Conservation (phyloP, 345 rosid species). For the Populus nigra region DNA sequence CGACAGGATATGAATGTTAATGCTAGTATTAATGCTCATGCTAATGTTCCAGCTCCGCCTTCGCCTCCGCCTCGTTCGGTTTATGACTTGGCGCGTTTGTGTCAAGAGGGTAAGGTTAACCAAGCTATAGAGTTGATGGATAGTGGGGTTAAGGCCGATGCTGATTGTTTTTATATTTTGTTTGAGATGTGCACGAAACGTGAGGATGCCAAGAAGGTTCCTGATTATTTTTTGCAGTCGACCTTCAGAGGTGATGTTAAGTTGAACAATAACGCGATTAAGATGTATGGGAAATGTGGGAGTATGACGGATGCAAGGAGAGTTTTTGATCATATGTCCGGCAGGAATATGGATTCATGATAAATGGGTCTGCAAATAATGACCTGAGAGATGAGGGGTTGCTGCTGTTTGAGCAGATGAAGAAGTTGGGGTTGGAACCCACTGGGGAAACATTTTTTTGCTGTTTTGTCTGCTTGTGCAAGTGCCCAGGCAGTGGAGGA, state of each 20-base stretch:
- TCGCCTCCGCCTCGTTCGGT: conserved; percentile 22
- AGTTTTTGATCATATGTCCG: conserved; percentile 72
- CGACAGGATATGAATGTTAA: conserved; percentile 9
- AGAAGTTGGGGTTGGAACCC: conserved; percentile 44
- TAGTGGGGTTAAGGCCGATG: conserved; percentile 58
- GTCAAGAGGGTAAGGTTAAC: conserved; percentile 52
- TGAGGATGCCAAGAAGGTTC: conserved; percentile 74
- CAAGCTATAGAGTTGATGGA: conserved; percentile 65
- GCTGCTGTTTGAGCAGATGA: conserved; percentile 69
- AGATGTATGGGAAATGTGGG: conserved; percentile 56
- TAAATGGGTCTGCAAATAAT: conserved; percentile 55
- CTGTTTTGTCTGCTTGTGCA: conserved; percentile 60
- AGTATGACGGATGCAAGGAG: conserved; percentile 65
- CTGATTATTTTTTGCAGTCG: conserved; percentile 65
- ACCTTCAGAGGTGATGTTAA: conserved; percentile 49
- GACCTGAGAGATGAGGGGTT: conserved; percentile 71
- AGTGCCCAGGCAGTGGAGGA: conserved; percentile 64
- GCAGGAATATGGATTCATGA: conserved; percentile 63
- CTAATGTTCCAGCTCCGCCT: not conserved
- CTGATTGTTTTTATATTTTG: conserved; percentile 43
- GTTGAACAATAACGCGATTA: conserved; percentile 53
- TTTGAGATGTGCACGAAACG: conserved; percentile 48
- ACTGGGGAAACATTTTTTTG: conserved; percentile 52
- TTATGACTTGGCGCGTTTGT: conserved; percentile 41
- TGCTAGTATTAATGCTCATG: not conserved